Evolutionary conservation across 2,329 filamentous ascomycete species (phyloP).

Genomic region (Cytospora paraplurivora): DNA sequence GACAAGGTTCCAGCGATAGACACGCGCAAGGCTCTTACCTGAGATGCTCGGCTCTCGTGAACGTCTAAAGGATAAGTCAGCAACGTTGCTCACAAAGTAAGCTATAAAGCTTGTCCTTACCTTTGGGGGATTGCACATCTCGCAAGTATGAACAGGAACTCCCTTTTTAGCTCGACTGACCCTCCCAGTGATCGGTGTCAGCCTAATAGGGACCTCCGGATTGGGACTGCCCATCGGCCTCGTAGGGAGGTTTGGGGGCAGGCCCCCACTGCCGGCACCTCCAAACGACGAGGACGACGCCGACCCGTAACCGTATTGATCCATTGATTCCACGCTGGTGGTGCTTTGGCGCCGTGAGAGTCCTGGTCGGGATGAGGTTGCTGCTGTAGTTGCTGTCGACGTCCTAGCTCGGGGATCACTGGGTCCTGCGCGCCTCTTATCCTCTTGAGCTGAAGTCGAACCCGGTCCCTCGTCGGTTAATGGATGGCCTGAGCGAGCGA

Average conservation of each 20-base stretch:
- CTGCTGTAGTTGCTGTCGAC: constrained; percentile 26
- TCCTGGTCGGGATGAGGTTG: constrained; percentile 36
- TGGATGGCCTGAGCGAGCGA: constrained; percentile 33
- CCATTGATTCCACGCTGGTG: constrained; percentile 54
- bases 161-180: constrained; percentile 62
- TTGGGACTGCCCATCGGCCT: constrained; percentile 45
- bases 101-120: constrained; percentile 36
- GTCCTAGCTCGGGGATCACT: constrained; percentile 22
- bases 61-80: constrained; percentile 49
- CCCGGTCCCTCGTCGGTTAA: constrained; percentile 34
- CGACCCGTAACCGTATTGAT: constrained; percentile 43
- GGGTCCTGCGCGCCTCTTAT: constrained; percentile 31
- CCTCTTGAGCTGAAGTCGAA: constrained; percentile 22
- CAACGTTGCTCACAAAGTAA: constrained; percentile 4
- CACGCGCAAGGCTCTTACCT: constrained; percentile 45
- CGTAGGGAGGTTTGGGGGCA: constrained; percentile 37
- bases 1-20: constrained; percentile 24
- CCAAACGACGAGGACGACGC: constrained; percentile 40
- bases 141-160: constrained; percentile 58
- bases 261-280: constrained; percentile 31
- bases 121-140: constrained; percentile 55
- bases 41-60: constrained; percentile 64
- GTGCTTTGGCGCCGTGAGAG: constrained; percentile 46
- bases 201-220: constrained; percentile 48
- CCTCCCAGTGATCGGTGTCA: constrained; percentile 59